phyloP scores from a whole-genome alignment of 352 stramenopile species.

The Pythium oligandrum region DNA sequence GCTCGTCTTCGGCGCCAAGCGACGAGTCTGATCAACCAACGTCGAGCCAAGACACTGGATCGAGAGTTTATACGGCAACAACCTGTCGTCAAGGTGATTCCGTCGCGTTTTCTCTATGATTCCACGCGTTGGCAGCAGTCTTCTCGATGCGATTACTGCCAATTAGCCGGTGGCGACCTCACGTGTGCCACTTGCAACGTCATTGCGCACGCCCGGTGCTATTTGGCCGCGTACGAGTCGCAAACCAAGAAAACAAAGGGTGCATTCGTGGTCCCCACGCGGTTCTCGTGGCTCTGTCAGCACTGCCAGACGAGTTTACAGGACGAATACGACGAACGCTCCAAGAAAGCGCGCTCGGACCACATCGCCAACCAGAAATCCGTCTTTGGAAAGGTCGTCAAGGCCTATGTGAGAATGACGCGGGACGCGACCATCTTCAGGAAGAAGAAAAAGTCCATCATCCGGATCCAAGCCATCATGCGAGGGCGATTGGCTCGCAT shows the following conservation, averaged over 20 bases:
- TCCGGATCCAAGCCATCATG: slow-evolving; percentile 50
- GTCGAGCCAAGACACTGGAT: slow-evolving; percentile 1
- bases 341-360: slow-evolving; percentile 27
- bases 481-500: slow-evolving; percentile 46
- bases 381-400: slow-evolving; percentile 47
- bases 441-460: slow-evolving; percentile 49
- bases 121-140: slow-evolving; percentile 26
- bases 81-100: slow-evolving; percentile 20
- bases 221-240: slow-evolving; percentile 31
- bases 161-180: slow-evolving; percentile 50
- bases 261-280: slow-evolving; percentile 48
- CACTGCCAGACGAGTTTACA: slow-evolving; percentile 45
- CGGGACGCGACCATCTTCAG: slow-evolving; percentile 51
- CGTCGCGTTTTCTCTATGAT: slow-evolving; percentile 51
- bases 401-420: slow-evolving; percentile 65
- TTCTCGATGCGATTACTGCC: slow-evolving; percentile 62
- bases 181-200: slow-evolving; percentile 65
- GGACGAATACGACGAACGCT: slow-evolving; percentile 54
- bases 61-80: slow-evolving; percentile 13
- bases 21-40: slow-evolving; percentile 18
- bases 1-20: slow-evolving; percentile 14
- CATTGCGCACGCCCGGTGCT: slow-evolving; percentile 56
- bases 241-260: slow-evolving; percentile 35
- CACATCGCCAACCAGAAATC: slow-evolving; percentile 42
- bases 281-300: slow-evolving; percentile 52